Evolutionary conservation across 192 early-diverging fungal species (phyloP).

Genomic region (Umbelopsis isabellina): DNA sequence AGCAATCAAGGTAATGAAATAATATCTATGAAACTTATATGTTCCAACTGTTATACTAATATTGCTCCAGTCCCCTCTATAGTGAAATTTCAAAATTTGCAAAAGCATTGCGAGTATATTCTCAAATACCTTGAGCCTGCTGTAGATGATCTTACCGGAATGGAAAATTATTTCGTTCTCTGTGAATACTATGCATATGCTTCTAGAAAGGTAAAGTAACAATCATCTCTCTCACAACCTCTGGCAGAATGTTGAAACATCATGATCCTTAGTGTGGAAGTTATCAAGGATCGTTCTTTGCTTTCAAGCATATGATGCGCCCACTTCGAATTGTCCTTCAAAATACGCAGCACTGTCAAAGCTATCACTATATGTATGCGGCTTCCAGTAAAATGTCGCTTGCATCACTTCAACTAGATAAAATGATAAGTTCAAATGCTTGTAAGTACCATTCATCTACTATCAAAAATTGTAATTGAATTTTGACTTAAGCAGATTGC

Average conservation of each 20-base stretch:
- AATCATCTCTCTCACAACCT: background rate
- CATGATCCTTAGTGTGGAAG: conserved; percentile 6
- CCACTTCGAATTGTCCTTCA: conserved; percentile 20
- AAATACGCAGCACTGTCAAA: background rate
- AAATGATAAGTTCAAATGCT: conserved; percentile 19
- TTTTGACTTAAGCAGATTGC: background rate
- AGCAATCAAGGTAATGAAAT: conserved; percentile 26
- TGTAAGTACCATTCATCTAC: conserved; percentile 22
- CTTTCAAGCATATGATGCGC: conserved; percentile 29
- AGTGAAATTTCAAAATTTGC: conserved; percentile 23
- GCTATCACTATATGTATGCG: conserved; percentile 27
- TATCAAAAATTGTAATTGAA: background rate
- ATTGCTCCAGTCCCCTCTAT: background rate
- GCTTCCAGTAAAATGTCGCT: conserved; percentile 27
- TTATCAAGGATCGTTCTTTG: conserved; percentile 28
- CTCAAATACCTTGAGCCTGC: conserved; percentile 23
- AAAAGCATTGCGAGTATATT: conserved; percentile 34
- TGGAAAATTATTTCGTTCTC: conserved; percentile 36
- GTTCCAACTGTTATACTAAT: background rate
- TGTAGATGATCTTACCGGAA: conserved; percentile 21
- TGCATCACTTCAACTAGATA: conserved; percentile 26
- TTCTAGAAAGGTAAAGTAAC: conserved; percentile 45
- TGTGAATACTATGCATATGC: conserved; percentile 45
- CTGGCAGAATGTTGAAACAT: background rate
- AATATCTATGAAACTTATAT: background rate